A percentile compares a stretch with the other conserved stretches of the same genome.
Conservation (phyloP, 345 rosid genomes). For the Rubroshorea leprosula region DNA sequence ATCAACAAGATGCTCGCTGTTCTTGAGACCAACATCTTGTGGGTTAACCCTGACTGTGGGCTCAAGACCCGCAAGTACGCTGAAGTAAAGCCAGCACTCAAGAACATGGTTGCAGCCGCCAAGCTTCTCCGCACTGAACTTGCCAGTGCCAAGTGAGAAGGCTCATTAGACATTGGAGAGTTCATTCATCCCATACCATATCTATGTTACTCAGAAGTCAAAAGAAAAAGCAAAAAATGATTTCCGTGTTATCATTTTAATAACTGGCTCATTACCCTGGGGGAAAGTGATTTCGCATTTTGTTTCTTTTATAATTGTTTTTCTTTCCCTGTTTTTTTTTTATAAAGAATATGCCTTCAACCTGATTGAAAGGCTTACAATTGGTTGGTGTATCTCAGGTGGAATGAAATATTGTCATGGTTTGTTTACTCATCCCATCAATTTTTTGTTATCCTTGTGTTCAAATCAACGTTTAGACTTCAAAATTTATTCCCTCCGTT, state of each 20-base stretch:
- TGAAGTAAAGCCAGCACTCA: constrained; percentile 89
- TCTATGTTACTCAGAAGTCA: neutral
- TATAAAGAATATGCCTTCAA: constrained; percentile 6
- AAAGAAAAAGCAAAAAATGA: constrained; percentile 12
- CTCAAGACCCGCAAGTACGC: no score
- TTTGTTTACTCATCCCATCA: constrained; percentile 18
- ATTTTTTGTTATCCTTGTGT: no score
- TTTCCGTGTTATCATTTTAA: constrained; percentile 13
- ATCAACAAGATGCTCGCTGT: no score
- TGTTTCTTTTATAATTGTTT: no score
- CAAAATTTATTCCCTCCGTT: no score
- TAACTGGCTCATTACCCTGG: no score
- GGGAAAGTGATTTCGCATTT: no score
- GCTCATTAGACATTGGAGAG: neutral
- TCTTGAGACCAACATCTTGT: no score
- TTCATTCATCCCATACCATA: no score
- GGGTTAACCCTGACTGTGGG: no score
- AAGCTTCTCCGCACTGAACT: constrained; percentile 88
- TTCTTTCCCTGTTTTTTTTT: neutral
- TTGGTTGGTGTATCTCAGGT: neutral
- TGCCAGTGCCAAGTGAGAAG: constrained; percentile 69
- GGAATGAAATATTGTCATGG: constrained; percentile 17
- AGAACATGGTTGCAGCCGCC: constrained; percentile 86
- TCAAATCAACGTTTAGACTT: no score
- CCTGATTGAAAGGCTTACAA: constrained; percentile 8